Evolutionary conservation across 176 grass and related monocot species (phyloP).

Genomic region (Metroxylon sagu): DNA sequence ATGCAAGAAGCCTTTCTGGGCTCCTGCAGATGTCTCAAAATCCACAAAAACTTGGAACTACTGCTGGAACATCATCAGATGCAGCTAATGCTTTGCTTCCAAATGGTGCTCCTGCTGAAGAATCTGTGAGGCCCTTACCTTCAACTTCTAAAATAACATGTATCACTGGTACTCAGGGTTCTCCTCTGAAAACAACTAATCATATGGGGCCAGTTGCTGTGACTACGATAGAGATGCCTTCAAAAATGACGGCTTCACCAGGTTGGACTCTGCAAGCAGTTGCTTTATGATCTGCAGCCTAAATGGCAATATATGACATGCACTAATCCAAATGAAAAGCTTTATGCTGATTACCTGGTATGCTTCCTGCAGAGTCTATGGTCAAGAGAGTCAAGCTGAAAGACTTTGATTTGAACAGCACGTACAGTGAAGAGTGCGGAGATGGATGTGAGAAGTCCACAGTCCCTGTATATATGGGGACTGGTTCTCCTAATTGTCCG

Average conservation of each 20-base stretch:
- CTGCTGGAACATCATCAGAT: conserved; percentile 48
- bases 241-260: conserved; percentile 35
- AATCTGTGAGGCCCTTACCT: conserved; percentile 30
- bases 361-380: conserved; percentile 38
- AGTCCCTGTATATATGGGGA: conserved; percentile 24
- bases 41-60: conserved; percentile 56
- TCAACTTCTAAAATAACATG: conserved; percentile 38
- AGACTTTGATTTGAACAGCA: conserved; percentile 96
- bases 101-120: conserved; percentile 28
- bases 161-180: conserved; percentile 25
- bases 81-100: conserved; percentile 40
- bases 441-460: conserved; percentile 35
- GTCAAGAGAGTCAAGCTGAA: conserved; percentile 36
- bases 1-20: conserved; percentile 68
- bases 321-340: not conserved
- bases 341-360: not conserved
- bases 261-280: conserved; percentile 24
- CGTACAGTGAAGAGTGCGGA: conserved; percentile 60
- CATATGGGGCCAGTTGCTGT: conserved; percentile 35
- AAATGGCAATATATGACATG: no score
- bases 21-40: conserved; percentile 63
- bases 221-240: conserved; percentile 30
- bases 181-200: conserved; percentile 10
- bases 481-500: conserved; percentile 48
- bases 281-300: no score